Percentiles rank a stretch among this genome's conserved stretches.
phyloP scores from a whole-genome alignment of 345 rosid species.

The Streptanthus diversifolius region DNA sequence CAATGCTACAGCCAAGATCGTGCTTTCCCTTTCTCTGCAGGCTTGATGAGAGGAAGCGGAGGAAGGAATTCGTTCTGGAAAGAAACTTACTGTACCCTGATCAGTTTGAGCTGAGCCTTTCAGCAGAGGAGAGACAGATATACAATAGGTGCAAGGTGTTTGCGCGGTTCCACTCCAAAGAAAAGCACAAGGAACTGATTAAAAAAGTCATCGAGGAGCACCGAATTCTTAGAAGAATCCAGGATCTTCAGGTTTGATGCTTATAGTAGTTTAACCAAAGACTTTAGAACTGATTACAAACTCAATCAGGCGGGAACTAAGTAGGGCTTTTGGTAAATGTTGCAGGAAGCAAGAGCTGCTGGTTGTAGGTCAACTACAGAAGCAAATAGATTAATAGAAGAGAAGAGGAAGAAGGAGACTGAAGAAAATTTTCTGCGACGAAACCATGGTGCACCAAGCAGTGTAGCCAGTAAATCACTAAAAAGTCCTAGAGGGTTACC shows the following conservation, averaged over 20 bases:
- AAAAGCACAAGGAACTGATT: constrained; percentile 73
- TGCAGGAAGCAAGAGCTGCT: constrained; percentile 86
- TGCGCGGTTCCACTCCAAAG: constrained; percentile 80
- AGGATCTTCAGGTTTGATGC: constrained; percentile 77
- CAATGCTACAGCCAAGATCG: constrained; percentile 9
- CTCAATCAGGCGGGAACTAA: not conserved
- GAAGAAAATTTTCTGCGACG: constrained; percentile 51
- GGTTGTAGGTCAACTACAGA: constrained; percentile 63
- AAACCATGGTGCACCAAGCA: constrained; percentile 51
- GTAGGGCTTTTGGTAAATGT: not conserved
- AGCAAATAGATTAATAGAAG: constrained; percentile 59
- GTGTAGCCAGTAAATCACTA: constrained; percentile 54
- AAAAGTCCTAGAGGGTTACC: constrained; percentile 49
- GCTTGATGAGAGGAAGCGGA: constrained; percentile 96
- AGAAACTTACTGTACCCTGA: constrained; percentile 75
- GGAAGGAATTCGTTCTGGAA: constrained; percentile 82
- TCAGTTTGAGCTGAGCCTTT: constrained; percentile 64
- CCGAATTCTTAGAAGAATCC: constrained; percentile 64
- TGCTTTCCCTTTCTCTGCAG: constrained; percentile 42
- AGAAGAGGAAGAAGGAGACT: constrained; percentile 65
- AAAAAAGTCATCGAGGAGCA: constrained; percentile 66
- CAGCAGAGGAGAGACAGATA: constrained; percentile 64
- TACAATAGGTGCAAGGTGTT: constrained; percentile 71
- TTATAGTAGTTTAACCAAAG: not conserved
- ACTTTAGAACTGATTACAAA: constrained; percentile 4